Evolutionary conservation across 768 basidiomycete species (phyloP), one percentile per base, ranked within the genome.

Genomic region (Boletus edulis): DNA sequence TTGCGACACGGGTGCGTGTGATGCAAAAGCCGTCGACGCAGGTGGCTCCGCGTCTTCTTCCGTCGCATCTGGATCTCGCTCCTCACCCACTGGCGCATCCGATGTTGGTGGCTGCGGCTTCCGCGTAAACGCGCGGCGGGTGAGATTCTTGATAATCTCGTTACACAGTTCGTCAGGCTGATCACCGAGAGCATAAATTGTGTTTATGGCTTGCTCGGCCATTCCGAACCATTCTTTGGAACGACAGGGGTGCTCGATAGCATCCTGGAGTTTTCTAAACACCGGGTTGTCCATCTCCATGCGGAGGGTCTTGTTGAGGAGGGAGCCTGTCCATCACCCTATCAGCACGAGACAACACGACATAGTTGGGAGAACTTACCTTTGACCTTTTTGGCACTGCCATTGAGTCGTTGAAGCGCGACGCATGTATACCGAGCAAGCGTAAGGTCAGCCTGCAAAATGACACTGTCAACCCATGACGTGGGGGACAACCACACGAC

Each of bases 331-430:
- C 48, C 49, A 15, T n/a, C 29, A 15, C 5, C 15, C 6, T 10
- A 7, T 58, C 17, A 5, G 15, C 13, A 13, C 1, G 22, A 39
- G 6, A 22, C 3, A 9, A 32, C 12, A 9, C 9, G 38, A 14
- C 15, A 14, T 44, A 0, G 13, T 29, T 10, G 15, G 3, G 13
- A 12, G 18, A 52, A 11, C 71, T 51, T 51, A 87, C 94, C 96
- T 77, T 99, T 99, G 56, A 99, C 84, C 68, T 98, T 99, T 77
- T 99, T 99, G 29, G 85, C 91, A 61, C 91, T 95, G 3, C 97
- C 97, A 46, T 92, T 92, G 10, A 99, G 77, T 0, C 97, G 82
- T 59, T 96, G 94, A 41, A 98, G 75, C 0, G 94, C 94, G 47
- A 98, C 84, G 67, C 94, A 98, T 0, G 94, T 97, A 66, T 97